Evolutionary conservation across 371 early-diverging fungal species (phyloP).

Genomic region (Nosema muscidifuracis): DNA sequence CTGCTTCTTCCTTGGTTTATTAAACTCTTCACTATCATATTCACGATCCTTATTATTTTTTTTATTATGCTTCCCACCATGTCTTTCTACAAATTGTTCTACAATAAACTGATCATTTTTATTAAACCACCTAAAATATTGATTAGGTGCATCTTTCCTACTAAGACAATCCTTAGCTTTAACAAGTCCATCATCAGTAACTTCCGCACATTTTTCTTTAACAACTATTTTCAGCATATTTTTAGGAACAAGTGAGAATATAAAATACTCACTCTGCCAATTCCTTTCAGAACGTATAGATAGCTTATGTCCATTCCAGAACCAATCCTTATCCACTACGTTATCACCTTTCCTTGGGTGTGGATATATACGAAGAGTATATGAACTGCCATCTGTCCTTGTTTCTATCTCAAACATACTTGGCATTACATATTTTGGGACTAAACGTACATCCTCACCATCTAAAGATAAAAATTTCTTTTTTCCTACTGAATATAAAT

Average conservation of each 20-base stretch:
- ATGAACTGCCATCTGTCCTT: neutral
- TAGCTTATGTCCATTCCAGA: neutral
- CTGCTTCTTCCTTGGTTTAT: neutral
- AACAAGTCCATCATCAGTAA: neutral
- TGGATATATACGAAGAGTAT: neutral
- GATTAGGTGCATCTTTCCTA: neutral
- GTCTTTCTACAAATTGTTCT: neutral
- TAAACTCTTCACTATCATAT: neutral
- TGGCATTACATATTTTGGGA: conserved; percentile 4
- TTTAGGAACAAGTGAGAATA: neutral
- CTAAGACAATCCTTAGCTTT: neutral
- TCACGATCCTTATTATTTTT: neutral
- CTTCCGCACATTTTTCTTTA: conserved; percentile 7
- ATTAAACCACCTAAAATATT: neutral
- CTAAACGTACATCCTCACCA: neutral
- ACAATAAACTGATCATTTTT: neutral
- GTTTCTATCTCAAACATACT: conserved; percentile 5
- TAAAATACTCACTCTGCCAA: conserved; percentile 6
- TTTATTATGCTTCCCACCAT: neutral
- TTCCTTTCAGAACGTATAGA: neutral
- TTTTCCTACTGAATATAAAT: conserved; percentile 1
- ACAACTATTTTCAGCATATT: conserved; percentile 5
- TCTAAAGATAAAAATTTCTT: conserved; percentile 5
- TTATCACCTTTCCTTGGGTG: neutral
- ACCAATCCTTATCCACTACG: conserved; percentile 13